phyloP scores from a whole-genome alignment of 2,329 filamentous ascomycete species.

The Thielaviopsis musarum region DNA sequence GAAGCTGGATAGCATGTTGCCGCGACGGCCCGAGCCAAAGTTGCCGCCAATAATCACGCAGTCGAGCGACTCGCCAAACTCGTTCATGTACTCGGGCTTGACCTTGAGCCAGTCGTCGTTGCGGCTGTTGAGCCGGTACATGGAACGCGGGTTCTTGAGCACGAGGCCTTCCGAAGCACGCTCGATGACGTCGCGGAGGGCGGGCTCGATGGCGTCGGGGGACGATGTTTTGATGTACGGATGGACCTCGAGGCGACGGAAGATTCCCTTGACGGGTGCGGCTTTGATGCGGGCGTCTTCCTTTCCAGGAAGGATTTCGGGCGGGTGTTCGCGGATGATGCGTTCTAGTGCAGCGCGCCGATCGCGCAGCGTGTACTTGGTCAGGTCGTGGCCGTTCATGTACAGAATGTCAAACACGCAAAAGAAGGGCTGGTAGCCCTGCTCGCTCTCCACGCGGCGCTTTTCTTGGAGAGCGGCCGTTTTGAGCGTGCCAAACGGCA shows the following conservation, averaged over 20 bases:
- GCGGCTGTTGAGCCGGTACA: conserved; percentile 73
- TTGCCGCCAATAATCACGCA: conserved; percentile 83
- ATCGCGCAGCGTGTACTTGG: conserved; percentile 67
- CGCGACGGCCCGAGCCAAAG: conserved; percentile 73
- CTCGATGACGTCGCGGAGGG: conserved; percentile 67
- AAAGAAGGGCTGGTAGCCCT: conserved; percentile 49
- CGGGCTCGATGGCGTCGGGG: conserved; percentile 58
- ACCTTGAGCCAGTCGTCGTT: conserved; percentile 98
- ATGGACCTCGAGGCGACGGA: conserved; percentile 72
- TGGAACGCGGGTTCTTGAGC: conserved; percentile 78
- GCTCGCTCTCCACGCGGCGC: conserved; percentile 41
- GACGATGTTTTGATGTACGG: conserved; percentile 47
- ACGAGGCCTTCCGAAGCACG: conserved; percentile 82
- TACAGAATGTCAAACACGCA: conserved; percentile 84
- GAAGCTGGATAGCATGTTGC: conserved; percentile 70
- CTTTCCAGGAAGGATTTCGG: background rate
- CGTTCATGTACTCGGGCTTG: conserved; percentile 95
- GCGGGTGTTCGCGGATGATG: conserved; percentile 1
- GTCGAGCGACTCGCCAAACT: conserved; percentile 86
- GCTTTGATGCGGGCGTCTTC: conserved; percentile 19
- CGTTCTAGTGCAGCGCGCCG: conserved; percentile 50
- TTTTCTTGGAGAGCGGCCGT: conserved; percentile 71
- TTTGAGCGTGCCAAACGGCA: conserved; percentile 85
- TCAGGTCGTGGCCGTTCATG: conserved; percentile 65
- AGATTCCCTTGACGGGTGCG: conserved; percentile 49